phyloP scores from a whole-genome alignment of 2,329 filamentous ascomycete species.

The Aspergillus caelatus region DNA sequence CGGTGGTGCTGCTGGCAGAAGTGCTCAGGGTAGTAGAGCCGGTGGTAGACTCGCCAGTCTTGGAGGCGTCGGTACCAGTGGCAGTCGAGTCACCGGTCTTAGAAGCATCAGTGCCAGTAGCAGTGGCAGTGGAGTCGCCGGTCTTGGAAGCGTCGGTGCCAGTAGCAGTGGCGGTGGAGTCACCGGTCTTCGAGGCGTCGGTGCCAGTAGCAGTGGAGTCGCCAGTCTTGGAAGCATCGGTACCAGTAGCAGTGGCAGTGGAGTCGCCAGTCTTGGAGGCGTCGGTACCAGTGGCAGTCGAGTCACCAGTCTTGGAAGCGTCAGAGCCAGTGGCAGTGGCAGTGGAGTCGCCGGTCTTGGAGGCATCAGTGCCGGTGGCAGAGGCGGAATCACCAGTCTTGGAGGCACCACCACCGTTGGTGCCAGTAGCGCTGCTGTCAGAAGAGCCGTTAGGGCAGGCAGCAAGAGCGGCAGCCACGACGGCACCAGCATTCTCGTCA shows the following conservation, averaged over 20 bases:
- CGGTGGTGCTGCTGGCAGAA: constrained; percentile 12
- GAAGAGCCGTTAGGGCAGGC: constrained; percentile 35
- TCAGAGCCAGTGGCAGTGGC: constrained; percentile 26
- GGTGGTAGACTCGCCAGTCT: background rate
- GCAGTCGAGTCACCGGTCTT: constrained; percentile 19
- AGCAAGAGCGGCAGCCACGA: constrained; percentile 36
- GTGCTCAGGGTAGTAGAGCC: constrained; percentile 11
- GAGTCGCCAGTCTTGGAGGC: constrained; percentile 18
- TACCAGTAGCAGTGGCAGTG: constrained; percentile 7
- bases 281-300: constrained; percentile 17
- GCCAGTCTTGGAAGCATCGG: constrained; percentile 14
- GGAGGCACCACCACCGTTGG: constrained; percentile 2
- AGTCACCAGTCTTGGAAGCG: constrained; percentile 19
- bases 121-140: constrained; percentile 14
- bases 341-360: constrained; percentile 21
- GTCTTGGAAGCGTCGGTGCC: constrained; percentile 12
- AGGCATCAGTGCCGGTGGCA: constrained; percentile 10
- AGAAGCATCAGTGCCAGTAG: constrained; percentile 21
- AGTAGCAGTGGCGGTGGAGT: constrained; percentile 3
- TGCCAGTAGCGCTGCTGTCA: background rate
- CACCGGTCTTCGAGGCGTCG: constrained; percentile 17
- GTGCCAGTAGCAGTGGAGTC: constrained; percentile 19
- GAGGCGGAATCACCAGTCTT: constrained; percentile 1
- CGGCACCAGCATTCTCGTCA: constrained; percentile 35
- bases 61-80: constrained; percentile 1